A percentile compares a stretch with the other conserved stretches of the same genome.
Evolutionary conservation across 2,329 filamentous ascomycete genomes (phyloP).

Genomic region (Ophiostoma pallidulum): DNA sequence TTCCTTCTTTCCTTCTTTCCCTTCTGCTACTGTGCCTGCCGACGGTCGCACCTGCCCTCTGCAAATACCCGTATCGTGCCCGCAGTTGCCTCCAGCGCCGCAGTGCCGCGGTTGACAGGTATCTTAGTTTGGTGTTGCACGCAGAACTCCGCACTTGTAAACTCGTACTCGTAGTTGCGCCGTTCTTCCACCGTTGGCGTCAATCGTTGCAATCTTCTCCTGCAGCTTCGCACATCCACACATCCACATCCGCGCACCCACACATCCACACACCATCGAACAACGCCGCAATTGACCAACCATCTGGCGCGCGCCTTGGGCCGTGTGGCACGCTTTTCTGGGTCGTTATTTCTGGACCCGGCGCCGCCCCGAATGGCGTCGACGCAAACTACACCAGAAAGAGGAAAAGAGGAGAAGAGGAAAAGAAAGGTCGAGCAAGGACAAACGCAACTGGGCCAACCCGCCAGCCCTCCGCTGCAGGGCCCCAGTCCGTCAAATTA

Average conservation of each 20-base stretch:
- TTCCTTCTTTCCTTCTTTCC: background rate
- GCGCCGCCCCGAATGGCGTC: background rate
- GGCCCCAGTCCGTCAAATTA: conserved; percentile 8
- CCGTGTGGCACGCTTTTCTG: background rate
- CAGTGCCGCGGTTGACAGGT: background rate
- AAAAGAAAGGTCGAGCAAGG: background rate
- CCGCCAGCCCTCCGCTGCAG: background rate
- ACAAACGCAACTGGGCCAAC: background rate
- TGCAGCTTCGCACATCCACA: background rate
- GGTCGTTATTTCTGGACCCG: background rate
- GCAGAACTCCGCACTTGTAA: too few species aligned
- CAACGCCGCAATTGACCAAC: background rate
- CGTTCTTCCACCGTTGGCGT: background rate
- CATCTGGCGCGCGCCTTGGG: conserved; percentile 4
- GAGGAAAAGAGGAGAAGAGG: background rate
- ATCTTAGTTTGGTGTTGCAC: too few species aligned
- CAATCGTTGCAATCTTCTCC: background rate
- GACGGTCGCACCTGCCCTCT: background rate
- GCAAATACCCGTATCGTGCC: too few species aligned
- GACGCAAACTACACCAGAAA: background rate
- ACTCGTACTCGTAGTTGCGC: background rate
- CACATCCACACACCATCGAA: background rate
- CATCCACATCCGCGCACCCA: background rate
- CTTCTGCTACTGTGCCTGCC: background rate
- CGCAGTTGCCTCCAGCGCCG: too few species aligned